Conservation (phyloP, 176 grass and related monocot species). For the Zoysia japonica region DNA sequence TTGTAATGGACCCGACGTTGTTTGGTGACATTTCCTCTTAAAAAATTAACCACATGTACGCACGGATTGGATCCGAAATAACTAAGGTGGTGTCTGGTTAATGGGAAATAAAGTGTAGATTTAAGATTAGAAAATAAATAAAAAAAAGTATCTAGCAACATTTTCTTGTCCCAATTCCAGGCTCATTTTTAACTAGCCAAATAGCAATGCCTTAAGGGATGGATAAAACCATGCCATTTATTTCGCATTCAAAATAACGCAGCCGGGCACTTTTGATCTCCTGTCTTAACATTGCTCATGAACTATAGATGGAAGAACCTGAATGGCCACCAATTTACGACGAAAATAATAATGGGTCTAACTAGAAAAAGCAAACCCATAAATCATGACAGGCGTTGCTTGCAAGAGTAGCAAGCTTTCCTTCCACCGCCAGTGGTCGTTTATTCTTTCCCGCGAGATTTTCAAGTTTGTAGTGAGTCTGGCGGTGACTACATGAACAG, state of each 20-base stretch:
- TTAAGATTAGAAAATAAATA: too few relatives aligned
- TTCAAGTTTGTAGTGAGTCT: not conserved
- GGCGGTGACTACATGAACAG: not conserved
- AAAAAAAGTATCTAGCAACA: too few relatives aligned
- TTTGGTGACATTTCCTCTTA: not conserved
- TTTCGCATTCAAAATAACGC: too few relatives aligned
- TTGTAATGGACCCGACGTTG: not conserved
- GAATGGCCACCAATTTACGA: not conserved
- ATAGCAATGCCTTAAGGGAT: too few relatives aligned
- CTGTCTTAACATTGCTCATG: not conserved
- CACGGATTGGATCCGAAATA: not conserved
- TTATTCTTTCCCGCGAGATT: not conserved
- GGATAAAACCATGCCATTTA: too few relatives aligned
- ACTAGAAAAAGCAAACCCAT: not conserved
- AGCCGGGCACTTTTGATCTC: too few relatives aligned
- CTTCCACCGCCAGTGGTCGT: not conserved
- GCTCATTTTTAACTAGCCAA: too few relatives aligned
- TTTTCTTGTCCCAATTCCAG: too few relatives aligned
- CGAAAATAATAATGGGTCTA: not conserved
- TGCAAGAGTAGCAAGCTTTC: not conserved
- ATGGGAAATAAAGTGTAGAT: too few relatives aligned
- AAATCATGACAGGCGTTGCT: not conserved
- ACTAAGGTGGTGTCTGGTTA: too few relatives aligned
- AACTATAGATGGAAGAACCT: slow-evolving; percentile 5
- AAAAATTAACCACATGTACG: not conserved